Evolutionary conservation across 2,329 filamentous ascomycete species (phyloP).

Genomic region (Aspergillus aculeatinus): DNA sequence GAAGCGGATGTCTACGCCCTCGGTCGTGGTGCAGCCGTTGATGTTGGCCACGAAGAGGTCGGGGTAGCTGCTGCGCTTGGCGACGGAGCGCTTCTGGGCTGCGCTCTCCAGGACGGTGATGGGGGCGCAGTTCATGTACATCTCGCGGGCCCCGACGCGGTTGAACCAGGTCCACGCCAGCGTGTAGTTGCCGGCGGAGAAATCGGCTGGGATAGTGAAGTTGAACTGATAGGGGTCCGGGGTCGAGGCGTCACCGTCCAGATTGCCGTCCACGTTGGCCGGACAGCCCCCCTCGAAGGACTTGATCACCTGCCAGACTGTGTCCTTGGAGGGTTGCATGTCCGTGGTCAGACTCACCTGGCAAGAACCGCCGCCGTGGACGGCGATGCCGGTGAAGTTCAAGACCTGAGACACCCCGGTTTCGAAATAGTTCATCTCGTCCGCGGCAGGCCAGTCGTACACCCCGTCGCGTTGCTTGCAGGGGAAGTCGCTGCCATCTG

Average conservation of each 20-base stretch:
- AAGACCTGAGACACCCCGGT: conserved; percentile 64
- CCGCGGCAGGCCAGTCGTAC: conserved; percentile 29
- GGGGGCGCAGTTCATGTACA: conserved; percentile 96
- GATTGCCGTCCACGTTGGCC: conserved; percentile 59
- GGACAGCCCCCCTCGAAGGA: conserved; percentile 86
- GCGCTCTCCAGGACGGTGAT: conserved; percentile 60
- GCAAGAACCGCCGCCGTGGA: conserved; percentile 92
- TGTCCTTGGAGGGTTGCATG: conserved; percentile 61
- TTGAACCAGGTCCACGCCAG: conserved; percentile 97
- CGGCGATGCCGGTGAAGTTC: conserved; percentile 67
- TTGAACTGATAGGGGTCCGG: conserved; percentile 59
- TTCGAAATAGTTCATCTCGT: conserved; percentile 58
- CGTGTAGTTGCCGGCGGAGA: conserved; percentile 73
- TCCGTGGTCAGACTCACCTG: conserved; percentile 86
- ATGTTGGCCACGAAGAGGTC: conserved; percentile 76
- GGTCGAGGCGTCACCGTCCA: conserved; percentile 49
- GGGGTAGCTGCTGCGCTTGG: conserved; percentile 55
- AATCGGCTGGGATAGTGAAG: conserved; percentile 68
- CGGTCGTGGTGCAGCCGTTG: conserved; percentile 56
- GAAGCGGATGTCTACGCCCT: conserved; percentile 62
- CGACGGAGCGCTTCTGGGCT: conserved; percentile 41
- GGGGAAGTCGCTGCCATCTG: conserved; percentile 69
- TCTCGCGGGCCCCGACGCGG: conserved; percentile 84
- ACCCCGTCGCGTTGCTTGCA: conserved; percentile 66
- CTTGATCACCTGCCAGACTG: conserved; percentile 84